Evolutionary conservation across 1,139 yeast species (phyloP).

Genomic region (Debaryomyces robertsiae): DNA sequence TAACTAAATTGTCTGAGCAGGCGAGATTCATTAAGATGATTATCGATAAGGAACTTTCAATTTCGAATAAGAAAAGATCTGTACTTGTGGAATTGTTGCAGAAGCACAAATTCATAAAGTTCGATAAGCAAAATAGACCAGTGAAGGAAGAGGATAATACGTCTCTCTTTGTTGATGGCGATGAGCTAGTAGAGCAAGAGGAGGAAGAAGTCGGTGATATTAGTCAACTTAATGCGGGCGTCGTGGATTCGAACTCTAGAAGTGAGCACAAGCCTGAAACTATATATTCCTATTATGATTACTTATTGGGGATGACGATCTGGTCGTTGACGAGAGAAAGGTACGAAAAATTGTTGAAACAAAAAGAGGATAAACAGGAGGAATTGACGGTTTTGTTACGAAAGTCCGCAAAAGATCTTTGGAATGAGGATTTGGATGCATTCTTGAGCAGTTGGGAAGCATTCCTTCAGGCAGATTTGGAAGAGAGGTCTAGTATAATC

Average conservation of each 20-base stretch:
- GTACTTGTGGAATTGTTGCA: slow-evolving; percentile 66
- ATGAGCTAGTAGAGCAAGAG: slow-evolving; percentile 35
- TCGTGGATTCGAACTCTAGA: slow-evolving; percentile 29
- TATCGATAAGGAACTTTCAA: slow-evolving; percentile 68
- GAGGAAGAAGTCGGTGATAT: slow-evolving; percentile 45
- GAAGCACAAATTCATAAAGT: slow-evolving; percentile 69
- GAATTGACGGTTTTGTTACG: slow-evolving; percentile 70
- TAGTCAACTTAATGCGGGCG: slow-evolving; percentile 35
- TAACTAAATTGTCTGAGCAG: slow-evolving; percentile 75
- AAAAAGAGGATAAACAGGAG: slow-evolving; percentile 69
- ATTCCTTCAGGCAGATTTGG: slow-evolving; percentile 47
- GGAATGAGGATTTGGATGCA: slow-evolving; percentile 80
- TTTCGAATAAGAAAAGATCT: slow-evolving; percentile 74
- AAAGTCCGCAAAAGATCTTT: slow-evolving; percentile 80
- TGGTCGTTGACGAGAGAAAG: slow-evolving; percentile 93
- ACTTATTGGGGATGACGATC: slow-evolving; percentile 82
- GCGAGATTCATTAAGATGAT: slow-evolving; percentile 92
- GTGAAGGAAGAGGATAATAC: slow-evolving; percentile 21
- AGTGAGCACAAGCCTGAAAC: slow-evolving; percentile 42
- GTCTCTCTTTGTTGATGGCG: slow-evolving; percentile 27
- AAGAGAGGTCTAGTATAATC: slow-evolving; percentile 33
- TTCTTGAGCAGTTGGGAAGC: slow-evolving; percentile 68
- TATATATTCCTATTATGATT: slow-evolving; percentile 64
- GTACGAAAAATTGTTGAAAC: slow-evolving; percentile 75
- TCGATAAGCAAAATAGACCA: slow-evolving; percentile 69